Percentiles rank a stretch among this genome's conserved stretches.
phyloP scores from a whole-genome alignment of 257 asterid genomes.

The Solanum okadae region DNA sequence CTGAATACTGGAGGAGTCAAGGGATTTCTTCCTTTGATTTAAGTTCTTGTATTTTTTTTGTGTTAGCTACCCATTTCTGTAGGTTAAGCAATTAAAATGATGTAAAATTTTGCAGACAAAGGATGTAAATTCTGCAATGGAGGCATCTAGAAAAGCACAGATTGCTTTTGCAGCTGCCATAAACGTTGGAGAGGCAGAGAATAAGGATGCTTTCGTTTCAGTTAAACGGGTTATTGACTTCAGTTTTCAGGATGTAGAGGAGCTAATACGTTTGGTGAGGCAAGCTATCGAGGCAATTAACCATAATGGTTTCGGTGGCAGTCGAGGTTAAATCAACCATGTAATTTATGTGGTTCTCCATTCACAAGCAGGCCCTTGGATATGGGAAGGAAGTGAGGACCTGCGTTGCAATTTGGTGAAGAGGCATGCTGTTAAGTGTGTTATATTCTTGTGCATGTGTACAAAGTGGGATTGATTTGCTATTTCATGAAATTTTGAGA shows the following conservation, averaged over 20 bases:
- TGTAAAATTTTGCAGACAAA: constrained; percentile 40
- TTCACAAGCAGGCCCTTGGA: constrained; percentile 15
- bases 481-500: constrained; percentile 23
- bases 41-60: not conserved
- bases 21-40: not conserved
- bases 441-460: constrained; percentile 55
- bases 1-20: not conserved
- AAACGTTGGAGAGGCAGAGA: constrained; percentile 37
- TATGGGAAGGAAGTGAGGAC: constrained; percentile 10
- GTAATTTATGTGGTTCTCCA: constrained; percentile 30
- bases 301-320: constrained; percentile 36
- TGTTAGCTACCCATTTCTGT: not conserved
- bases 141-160: constrained; percentile 65
- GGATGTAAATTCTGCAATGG: constrained; percentile 77
- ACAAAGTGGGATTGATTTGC: constrained; percentile 39
- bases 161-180: constrained; percentile 55
- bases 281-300: constrained; percentile 50
- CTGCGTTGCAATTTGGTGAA: constrained; percentile 19
- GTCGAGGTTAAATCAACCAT: constrained; percentile 36
- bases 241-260: constrained; percentile 73
- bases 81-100: not conserved
- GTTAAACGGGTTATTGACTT: constrained; percentile 64
- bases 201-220: constrained; percentile 44
- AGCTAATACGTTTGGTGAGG: constrained; percentile 48
- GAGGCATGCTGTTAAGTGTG: constrained; percentile 24